Conservation (phyloP, 2,329 filamentous ascomycete species). For the Cladorrhinum sp. region DNA sequence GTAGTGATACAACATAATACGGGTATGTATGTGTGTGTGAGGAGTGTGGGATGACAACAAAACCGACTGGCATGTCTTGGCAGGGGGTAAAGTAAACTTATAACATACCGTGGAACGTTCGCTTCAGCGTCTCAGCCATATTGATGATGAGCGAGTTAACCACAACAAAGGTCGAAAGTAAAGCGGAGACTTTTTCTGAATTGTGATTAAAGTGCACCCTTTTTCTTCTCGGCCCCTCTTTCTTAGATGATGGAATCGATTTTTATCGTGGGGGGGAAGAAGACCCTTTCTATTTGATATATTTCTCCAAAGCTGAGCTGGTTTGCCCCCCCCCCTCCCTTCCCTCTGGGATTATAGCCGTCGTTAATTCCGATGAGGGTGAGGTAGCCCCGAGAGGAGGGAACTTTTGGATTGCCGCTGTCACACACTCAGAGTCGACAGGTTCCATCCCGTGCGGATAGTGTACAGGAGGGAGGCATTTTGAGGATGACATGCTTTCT, state of each 20-base stretch:
- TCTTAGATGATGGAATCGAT: background rate
- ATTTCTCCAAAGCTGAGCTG: background rate
- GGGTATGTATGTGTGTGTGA: too few relatives aligned
- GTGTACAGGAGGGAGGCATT: background rate
- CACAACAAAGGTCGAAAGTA: background rate
- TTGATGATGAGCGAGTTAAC: background rate
- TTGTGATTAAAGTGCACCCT: too few relatives aligned
- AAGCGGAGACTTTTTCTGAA: background rate
- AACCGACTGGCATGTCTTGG: background rate
- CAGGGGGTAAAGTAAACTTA: conserved; percentile 2
- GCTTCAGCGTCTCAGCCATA: conserved; percentile 8
- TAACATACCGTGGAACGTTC: conserved; percentile 8
- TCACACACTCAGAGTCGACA: background rate
- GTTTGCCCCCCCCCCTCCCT: background rate
- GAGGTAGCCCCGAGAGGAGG: background rate
- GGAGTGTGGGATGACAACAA: background rate
- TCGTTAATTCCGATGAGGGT: conserved; percentile 7
- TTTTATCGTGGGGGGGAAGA: background rate
- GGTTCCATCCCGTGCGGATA: background rate
- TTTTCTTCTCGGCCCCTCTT: conserved; percentile 1
- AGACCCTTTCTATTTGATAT: background rate
- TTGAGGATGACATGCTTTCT: background rate
- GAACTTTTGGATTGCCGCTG: background rate
- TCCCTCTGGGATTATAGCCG: conserved; percentile 8
- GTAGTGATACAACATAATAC: background rate